Base-by-base conservation (phyloP, 768 basidiomycete genomes). In the Tephrocybe sp. region DNA sequence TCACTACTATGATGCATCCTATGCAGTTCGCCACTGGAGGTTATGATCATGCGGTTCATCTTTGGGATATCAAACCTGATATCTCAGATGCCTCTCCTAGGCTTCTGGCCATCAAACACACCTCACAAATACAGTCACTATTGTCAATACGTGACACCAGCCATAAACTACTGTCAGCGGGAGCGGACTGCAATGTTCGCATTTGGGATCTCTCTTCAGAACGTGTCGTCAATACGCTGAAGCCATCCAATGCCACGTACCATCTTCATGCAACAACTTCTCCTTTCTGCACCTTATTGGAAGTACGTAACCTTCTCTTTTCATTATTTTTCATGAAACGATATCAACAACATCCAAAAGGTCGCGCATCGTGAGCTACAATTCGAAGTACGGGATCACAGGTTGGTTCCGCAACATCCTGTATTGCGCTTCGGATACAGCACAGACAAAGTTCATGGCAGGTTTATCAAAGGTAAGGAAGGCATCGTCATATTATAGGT, bases 371-470 rank as follows among this genome's bases (percentile, higher is more conserved):
- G 75, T 17, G 79, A 82, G 55, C 66, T 71, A 23, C 79, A 80
- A 52, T 78, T 76, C 46, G 79, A 82, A 57, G 46, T 79, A n/a
- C 76, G 71, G 17, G 79, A 80, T 53, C 67, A 71, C 53, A 70
- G 79, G 14, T 49, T 65, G 32, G 67, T 71, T 10, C 69, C 73
- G 12, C 57, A 55, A 20, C 51, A 55, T 30, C 61, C 72, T 3
- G 72, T 70, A 17, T 65, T 71, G 42, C 64, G 75, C 26, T 81
- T 81, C 55, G 79, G 80, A 4, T 79, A 72, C 51, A 38, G 53
- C 13, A 59, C 65, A 9, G 49, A 53, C 5, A 69, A 70, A 31
- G 60, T 63, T 14, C 73, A 74, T 39, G 77, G 78, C 16, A 65
- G 75, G 45, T 78, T 64, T 40, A 66, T 71, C 44, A 77, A 73